Conservation (phyloP, 2,329 filamentous ascomycete genomes). For the Aspergillus niger region DNA sequence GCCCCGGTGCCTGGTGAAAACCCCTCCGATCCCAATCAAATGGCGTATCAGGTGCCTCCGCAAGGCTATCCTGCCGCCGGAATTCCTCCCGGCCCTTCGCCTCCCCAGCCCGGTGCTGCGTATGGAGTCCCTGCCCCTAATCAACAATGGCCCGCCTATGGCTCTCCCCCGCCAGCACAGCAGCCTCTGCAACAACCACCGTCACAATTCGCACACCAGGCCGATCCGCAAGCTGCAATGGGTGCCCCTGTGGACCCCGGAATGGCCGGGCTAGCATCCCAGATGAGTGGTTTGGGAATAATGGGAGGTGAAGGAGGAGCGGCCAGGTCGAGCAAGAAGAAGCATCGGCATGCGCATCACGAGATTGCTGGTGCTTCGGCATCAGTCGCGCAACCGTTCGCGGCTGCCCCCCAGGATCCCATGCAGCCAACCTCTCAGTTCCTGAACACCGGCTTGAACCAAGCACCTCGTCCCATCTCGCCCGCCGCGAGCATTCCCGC, state of each 20-base stretch:
- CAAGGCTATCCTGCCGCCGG: conserved; percentile 53
- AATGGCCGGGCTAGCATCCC: conserved; percentile 54
- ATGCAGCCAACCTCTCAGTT: conserved; percentile 60
- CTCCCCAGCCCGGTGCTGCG: conserved; percentile 41
- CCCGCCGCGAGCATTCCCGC: conserved; percentile 32
- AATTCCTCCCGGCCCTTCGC: conserved; percentile 36
- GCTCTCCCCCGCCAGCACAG: conserved; percentile 20
- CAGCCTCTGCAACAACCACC: conserved; percentile 29
- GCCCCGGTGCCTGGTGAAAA: conserved; percentile 46
- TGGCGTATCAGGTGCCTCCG: conserved; percentile 50
- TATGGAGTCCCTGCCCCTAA: conserved; percentile 38
- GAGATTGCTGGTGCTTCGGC: conserved; percentile 70
- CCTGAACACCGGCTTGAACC: conserved; percentile 57
- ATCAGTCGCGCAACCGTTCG: conserved; percentile 61
- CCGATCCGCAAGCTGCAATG: conserved; percentile 28
- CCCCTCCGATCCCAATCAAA: conserved; percentile 57
- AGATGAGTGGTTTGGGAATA: conserved; percentile 77
- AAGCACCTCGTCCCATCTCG: conserved; percentile 33
- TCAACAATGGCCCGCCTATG: conserved; percentile 37
- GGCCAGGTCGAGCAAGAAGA: conserved; percentile 69
- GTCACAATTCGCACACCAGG: conserved; percentile 32
- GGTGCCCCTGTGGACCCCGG: conserved; percentile 31
- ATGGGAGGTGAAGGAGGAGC: conserved; percentile 49
- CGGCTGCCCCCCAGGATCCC: conserved; percentile 47
- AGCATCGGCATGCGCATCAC: conserved; percentile 92